Conservation (phyloP, 2,329 filamentous ascomycete species). For the Aspergillus costaricaensis region DNA sequence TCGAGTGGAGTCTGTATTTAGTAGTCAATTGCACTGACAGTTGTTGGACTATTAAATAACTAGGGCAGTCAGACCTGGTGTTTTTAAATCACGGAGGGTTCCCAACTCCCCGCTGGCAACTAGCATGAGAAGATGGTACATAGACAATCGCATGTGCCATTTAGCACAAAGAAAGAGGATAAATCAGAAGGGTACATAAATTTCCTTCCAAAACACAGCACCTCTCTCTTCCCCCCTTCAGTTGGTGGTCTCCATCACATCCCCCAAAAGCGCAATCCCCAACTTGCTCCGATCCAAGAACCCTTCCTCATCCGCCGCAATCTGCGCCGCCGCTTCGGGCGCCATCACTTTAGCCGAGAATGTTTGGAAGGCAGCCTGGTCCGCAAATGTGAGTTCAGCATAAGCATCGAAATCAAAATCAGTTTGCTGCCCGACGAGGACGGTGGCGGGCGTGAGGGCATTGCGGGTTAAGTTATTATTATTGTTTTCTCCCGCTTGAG, state of each 20-base stretch:
- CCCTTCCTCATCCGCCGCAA: constrained; percentile 27
- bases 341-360: constrained; percentile 18
- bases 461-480: constrained; percentile 9
- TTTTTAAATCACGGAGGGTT: too few relatives aligned
- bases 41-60: too few relatives aligned
- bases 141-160: too few relatives aligned
- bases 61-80: too few relatives aligned
- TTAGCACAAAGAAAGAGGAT: too few relatives aligned
- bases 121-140: too few relatives aligned
- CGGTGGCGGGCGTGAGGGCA: constrained; percentile 19
- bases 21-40: background rate
- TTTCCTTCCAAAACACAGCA: fast-evolving
- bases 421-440: constrained; percentile 20
- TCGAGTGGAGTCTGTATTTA: constrained; percentile 1
- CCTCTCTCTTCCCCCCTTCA: background rate
- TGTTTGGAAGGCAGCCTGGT: constrained; percentile 18
- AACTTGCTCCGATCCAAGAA: constrained; percentile 21
- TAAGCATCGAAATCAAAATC: constrained; percentile 26
- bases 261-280: background rate
- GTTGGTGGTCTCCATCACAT: background rate
- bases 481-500: constrained; percentile 4
- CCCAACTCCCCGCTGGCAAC: too few relatives aligned
- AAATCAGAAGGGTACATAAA: too few relatives aligned
- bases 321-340: constrained; percentile 19
- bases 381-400: constrained; percentile 22